Evolutionary conservation across 441 rosid species (phyloP).

Genomic region (Erodium chrysanthum): DNA sequence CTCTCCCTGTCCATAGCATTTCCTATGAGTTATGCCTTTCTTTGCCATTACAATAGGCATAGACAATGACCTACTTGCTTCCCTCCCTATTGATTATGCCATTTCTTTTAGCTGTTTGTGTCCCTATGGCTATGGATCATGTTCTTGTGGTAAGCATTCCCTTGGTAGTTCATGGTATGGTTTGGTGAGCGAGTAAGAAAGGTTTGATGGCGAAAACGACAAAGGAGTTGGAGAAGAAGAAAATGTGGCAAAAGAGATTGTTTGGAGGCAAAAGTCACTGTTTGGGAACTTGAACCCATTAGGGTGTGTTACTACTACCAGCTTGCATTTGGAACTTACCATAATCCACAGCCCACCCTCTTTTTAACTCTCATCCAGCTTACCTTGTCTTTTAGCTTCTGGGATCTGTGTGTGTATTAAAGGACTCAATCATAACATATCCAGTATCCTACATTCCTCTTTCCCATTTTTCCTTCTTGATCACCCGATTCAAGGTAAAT

Average conservation of each 20-base stretch:
- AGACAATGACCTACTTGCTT: too few relatives aligned
- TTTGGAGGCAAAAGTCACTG: slow-evolving; percentile 2
- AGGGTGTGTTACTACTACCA: not conserved
- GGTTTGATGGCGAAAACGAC: not conserved
- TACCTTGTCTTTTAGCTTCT: too few relatives aligned
- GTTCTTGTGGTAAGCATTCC: too few relatives aligned
- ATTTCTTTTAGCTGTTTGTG: too few relatives aligned
- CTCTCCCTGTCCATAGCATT: not conserved
- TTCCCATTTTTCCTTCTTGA: too few relatives aligned
- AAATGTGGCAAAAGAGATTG: not conserved
- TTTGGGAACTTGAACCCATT: slow-evolving; percentile 1
- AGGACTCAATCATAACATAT: not conserved
- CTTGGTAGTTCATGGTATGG: too few relatives aligned
- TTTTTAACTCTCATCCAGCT: too few relatives aligned
- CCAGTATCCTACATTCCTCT: too few relatives aligned
- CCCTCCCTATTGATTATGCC: too few relatives aligned
- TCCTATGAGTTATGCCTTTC: too few relatives aligned
- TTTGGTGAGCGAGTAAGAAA: not conserved
- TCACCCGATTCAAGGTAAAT: not conserved
- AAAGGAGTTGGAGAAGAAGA: not conserved
- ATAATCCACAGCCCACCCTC: not conserved
- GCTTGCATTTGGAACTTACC: not conserved
- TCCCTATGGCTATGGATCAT: too few relatives aligned
- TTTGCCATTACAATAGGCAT: too few relatives aligned
- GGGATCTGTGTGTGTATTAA: not conserved